A percentile compares a stretch with the other conserved stretches of the same genome.
Conservation (phyloP, 2,329 filamentous ascomycete species). For the Diaporthe australafricana region DNA sequence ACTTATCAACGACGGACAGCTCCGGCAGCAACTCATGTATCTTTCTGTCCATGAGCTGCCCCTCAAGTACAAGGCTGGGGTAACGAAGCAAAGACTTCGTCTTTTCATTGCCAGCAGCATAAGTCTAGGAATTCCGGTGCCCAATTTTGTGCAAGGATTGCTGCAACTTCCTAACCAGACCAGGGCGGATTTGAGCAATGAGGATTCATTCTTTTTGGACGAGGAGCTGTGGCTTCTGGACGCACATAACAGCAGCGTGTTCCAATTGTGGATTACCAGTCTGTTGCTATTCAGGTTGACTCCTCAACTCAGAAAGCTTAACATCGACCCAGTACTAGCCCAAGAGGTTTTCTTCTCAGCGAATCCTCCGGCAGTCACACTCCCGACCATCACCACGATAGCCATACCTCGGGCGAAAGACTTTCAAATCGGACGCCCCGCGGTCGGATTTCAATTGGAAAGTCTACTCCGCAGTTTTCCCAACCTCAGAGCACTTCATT, state of each 20-base stretch:
- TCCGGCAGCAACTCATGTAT: neutral
- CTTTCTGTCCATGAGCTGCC: neutral
- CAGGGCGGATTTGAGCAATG: neutral
- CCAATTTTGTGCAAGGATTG: neutral
- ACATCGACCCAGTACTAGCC: neutral
- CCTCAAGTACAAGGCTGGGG: neutral
- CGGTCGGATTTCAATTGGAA: neutral
- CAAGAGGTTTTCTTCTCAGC: neutral
- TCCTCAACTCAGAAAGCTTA: neutral
- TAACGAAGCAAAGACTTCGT: neutral
- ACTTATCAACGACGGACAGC: neutral
- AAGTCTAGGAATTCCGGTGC: neutral
- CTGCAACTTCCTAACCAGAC: neutral
- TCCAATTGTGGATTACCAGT: neutral
- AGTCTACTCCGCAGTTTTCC: neutral
- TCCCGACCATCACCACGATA: neutral
- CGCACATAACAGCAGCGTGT: fast-evolving
- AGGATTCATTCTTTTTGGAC: neutral
- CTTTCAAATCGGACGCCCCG: fast-evolving
- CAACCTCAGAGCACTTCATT: neutral
- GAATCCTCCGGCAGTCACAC: neutral
- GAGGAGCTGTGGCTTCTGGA: neutral
- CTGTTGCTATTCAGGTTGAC: neutral
- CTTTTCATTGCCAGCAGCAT: neutral
- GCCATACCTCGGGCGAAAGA: neutral